Evolutionary conservation across 2,329 filamentous ascomycete genomes (phyloP).

Genomic region (Talaromyces rugulosus): DNA sequence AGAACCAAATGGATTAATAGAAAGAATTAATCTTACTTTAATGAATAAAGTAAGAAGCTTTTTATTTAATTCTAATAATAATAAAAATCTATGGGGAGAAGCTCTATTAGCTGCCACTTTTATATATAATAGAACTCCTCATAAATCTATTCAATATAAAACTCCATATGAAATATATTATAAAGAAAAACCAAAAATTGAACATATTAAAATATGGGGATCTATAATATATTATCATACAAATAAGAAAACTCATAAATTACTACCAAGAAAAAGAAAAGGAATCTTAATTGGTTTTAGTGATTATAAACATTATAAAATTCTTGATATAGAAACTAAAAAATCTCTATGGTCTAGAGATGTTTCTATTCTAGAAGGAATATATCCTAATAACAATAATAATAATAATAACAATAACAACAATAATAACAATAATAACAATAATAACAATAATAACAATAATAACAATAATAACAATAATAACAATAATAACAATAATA

Average conservation of each 20-base stretch:
- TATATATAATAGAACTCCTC: conserved; percentile 1
- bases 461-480: too few species aligned
- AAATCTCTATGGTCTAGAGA: neutral
- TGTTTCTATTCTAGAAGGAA: neutral
- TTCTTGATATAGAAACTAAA: neutral
- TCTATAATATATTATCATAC: neutral
- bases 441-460: too few species aligned
- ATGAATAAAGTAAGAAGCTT: conserved; percentile 2
- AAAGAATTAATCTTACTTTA: conserved; percentile 1
- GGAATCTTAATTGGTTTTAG: neutral
- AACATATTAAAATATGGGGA: neutral
- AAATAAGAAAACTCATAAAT: neutral
- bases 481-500: too few species aligned
- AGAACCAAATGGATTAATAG: neutral
- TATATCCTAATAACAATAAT: neutral
- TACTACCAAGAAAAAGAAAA: neutral
- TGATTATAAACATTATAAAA: conserved; percentile 3
- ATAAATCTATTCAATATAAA: neutral
- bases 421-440: too few species aligned
- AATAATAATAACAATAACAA: too few species aligned
- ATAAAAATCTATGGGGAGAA: neutral
- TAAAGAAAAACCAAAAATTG: neutral
- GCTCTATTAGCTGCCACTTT: neutral
- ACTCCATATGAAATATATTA: neutral
- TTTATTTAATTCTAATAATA: neutral